phyloP scores from a whole-genome alignment of 352 stramenopile species.

The Globisporangium cystogenes region DNA sequence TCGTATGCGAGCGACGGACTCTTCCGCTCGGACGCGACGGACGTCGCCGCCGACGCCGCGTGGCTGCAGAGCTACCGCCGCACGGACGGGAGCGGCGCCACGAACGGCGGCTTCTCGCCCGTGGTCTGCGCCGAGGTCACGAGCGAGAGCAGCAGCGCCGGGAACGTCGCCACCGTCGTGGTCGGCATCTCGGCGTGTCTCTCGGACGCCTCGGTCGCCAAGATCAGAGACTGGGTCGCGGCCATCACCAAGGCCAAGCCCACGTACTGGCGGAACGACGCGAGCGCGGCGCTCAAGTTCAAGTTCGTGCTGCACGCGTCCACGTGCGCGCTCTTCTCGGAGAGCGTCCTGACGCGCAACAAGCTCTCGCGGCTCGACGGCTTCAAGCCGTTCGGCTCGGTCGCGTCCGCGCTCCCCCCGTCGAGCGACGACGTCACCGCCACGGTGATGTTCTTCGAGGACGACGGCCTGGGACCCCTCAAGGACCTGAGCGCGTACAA shows the following conservation, averaged over 20 bases:
- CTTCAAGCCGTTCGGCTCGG: neutral
- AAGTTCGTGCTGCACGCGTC: constrained; percentile 5
- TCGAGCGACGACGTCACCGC: neutral
- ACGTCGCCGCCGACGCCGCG: constrained; percentile 1
- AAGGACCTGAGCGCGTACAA: constrained; percentile 1
- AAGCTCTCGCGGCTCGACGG: neutral
- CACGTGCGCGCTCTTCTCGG: neutral
- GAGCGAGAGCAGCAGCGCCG: constrained; percentile 3
- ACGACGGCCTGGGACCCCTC: neutral
- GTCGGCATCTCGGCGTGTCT: constrained; percentile 13
- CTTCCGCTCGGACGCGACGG: constrained; percentile 9
- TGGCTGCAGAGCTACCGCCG: constrained; percentile 12
- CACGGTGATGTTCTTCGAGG: constrained; percentile 8
- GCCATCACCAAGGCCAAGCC: constrained; percentile 6
- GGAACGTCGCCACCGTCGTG: neutral
- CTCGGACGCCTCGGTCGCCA: constrained; percentile 3
- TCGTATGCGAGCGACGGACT: constrained; percentile 8
- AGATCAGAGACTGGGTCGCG: constrained; percentile 7
- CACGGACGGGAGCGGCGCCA: neutral
- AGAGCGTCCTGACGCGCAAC: neutral
- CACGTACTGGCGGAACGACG: neutral
- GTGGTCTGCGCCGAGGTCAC: constrained; percentile 8
- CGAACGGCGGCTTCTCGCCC: constrained; percentile 4
- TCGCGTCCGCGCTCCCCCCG: neutral
- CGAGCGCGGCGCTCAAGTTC: constrained; percentile 11